Conservation (phyloP, 768 basidiomycete genomes). For the Kwoniella sp. region DNA sequence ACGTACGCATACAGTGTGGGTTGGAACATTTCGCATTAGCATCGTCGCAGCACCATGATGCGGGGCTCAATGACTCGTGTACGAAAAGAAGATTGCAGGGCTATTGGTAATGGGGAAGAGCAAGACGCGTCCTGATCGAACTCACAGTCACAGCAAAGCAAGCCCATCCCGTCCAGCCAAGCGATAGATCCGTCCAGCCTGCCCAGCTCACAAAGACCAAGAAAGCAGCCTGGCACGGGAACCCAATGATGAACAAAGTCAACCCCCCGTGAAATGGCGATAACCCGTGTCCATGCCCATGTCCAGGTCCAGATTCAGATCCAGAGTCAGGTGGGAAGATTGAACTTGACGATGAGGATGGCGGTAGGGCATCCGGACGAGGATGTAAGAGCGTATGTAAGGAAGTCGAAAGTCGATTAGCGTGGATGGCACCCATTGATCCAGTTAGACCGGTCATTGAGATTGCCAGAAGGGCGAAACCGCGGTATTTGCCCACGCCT, state of each 20-base stretch:
- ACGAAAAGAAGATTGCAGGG: too few species aligned
- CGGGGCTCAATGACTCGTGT: too few species aligned
- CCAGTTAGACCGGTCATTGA: conserved; percentile 89
- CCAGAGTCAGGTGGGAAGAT: not conserved
- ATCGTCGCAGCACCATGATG: too few species aligned
- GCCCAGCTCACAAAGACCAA: conserved; percentile 66
- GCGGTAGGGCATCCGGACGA: conserved; percentile 9
- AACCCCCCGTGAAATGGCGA: conserved; percentile 56
- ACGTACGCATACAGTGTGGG: too few species aligned
- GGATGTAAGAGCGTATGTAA: conserved; percentile 62
- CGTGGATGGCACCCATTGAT: conserved; percentile 80
- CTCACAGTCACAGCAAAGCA: conserved; percentile 79
- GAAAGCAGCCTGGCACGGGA: conserved; percentile 80
- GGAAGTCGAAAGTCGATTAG: conserved; percentile 85
- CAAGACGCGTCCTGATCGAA: conserved; percentile 24
- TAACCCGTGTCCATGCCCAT: conserved; percentile 20
- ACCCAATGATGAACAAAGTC: conserved; percentile 71
- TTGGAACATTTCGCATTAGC: too few species aligned
- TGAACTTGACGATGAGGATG: conserved; percentile 1
- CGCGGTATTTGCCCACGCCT: conserved; percentile 82
- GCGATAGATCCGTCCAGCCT: conserved; percentile 75
- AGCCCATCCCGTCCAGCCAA: conserved; percentile 67
- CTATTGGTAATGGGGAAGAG: too few species aligned
- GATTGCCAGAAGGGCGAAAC: conserved; percentile 82
- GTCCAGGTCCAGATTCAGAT: not conserved